Evolutionary conservation across 2,329 filamentous ascomycete genomes (phyloP).

Genomic region (Microdochium nivale): DNA sequence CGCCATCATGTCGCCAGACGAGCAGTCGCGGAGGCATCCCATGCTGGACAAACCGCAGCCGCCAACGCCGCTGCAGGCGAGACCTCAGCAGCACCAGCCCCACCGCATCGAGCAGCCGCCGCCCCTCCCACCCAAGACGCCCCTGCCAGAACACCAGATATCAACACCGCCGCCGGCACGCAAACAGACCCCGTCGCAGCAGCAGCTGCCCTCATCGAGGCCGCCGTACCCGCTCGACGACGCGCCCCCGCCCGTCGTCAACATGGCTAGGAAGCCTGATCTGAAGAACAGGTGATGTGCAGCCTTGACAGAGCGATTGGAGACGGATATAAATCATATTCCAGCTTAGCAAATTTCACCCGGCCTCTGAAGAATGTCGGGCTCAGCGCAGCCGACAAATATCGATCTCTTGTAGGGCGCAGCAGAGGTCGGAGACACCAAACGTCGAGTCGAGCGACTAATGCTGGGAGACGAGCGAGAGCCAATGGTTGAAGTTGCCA

Average conservation of each 20-base stretch:
- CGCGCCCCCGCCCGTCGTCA: conserved; percentile 73
- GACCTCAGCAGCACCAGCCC: conserved; percentile 14
- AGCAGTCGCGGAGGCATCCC: conserved; percentile 37
- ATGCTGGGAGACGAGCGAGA: too few relatives aligned
- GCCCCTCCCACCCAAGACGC: conserved; percentile 70
- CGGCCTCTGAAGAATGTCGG: too few relatives aligned
- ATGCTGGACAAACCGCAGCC: conserved; percentile 13
- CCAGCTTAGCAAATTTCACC: too few relatives aligned
- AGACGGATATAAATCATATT: too few relatives aligned
- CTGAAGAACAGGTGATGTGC: conserved; percentile 42
- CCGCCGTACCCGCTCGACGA: conserved; percentile 77
- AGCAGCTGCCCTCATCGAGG: not conserved
- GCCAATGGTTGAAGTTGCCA: too few relatives aligned
- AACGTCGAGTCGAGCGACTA: too few relatives aligned
- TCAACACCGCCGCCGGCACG: conserved; percentile 20
- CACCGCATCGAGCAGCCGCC: conserved; percentile 49
- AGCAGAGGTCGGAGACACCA: too few relatives aligned
- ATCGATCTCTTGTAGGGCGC: too few relatives aligned
- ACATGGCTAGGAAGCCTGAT: conserved; percentile 78
- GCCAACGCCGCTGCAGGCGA: conserved; percentile 11
- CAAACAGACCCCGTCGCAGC: conserved; percentile 11
- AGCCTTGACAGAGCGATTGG: too few relatives aligned
- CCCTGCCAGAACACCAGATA: conserved; percentile 46
- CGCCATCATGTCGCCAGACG: conserved; percentile 51
- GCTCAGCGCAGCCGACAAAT: too few relatives aligned